These are phyloP conservation scores for Nectriaceae sp. DNA, from an alignment of 2,329 filamentous ascomycete species.

Conservation along the genomic window DNA sequence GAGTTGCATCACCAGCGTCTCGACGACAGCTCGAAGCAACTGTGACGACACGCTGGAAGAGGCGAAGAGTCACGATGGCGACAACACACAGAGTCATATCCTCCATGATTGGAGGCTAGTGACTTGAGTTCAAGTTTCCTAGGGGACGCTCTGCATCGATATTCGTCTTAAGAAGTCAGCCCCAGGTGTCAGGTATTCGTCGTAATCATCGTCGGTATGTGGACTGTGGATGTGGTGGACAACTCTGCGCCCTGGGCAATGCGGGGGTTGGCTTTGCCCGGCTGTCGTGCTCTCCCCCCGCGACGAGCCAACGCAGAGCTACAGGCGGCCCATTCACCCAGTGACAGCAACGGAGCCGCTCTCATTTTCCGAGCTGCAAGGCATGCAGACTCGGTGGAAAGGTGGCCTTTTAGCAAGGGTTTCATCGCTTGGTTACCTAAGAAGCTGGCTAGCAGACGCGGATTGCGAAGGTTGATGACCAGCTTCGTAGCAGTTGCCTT, in stretches of 20 bases:
- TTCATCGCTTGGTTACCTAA: not conserved
- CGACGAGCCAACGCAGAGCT: constrained; percentile 9
- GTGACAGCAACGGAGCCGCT: not conserved
- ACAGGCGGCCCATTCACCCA: not conserved
- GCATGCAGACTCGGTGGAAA: constrained; percentile 10
- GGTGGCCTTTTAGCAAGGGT: constrained; percentile 8
- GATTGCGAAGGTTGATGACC: not conserved
- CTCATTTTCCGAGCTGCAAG: constrained; percentile 4
- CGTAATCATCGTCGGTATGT: no score
- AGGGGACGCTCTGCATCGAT: no score
- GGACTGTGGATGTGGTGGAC: no score
- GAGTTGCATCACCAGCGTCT: not conserved
- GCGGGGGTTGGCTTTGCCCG: constrained; percentile 7
- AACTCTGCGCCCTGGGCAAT: no score
- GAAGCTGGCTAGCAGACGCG: not conserved
- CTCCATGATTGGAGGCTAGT: no score
- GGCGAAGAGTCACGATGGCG: not conserved
- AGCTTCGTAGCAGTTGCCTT: not conserved
- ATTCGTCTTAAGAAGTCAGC: no score
- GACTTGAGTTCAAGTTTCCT: no score
- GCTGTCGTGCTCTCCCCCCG: not conserved
- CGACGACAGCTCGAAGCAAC: not conserved
- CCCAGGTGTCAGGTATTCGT: no score
- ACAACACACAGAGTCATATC: not conserved
- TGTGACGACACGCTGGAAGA: not conserved